Base-by-base conservation (phyloP, 441 rosid species). In the Pelargonium exstipulatum region DNA sequence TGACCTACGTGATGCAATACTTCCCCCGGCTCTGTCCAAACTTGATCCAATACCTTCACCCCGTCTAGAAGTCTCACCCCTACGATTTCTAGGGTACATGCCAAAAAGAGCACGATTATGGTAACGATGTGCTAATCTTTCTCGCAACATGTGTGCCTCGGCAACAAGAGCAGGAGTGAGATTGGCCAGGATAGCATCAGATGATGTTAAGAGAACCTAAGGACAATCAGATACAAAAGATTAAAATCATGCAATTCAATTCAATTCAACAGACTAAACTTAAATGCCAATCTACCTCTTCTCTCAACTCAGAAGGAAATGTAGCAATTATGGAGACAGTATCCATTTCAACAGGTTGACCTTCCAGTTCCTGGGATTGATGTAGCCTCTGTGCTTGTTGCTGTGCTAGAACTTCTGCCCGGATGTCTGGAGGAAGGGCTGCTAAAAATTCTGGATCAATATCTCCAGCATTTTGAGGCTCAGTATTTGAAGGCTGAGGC, bases 311-410 rank as follows among this genome's bases (percentile, higher is more conserved):
- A 60, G 97, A 89, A 66, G 99, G 97, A 86, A 95, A 95, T 17
- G 99, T 91, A 35, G 97, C 97, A 78, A 95, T 95, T 66, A 95
- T 95, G 66, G 99, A 95, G 66, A 95, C 99, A 0, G 99, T 88
- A 82, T 95, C 99, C 99, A 95, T 95, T 85, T 95, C 99, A 70
- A 95, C 99, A 2, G 99, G 99, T 81, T 95, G 97, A 61, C 99
- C 99, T 87, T 95, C 99, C 71, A 92, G 97, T 81, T 95, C 99
- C 76, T 92, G 97, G 74, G 97, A 87, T 73, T 95, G 97, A 73
- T 90, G 90, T 75, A 85, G 79, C 78, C 97, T 89, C 69, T 95
- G 99, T 20, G 96, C 97, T 79, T 89, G 97, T 73, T 95, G 99
- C 83, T 95, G 99, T 37, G 96, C 96, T 74, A 92, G 76, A 69